Conservation (phyloP, 1,139 yeast genomes). For the Yamadazyma pseudoaaseri region DNA sequence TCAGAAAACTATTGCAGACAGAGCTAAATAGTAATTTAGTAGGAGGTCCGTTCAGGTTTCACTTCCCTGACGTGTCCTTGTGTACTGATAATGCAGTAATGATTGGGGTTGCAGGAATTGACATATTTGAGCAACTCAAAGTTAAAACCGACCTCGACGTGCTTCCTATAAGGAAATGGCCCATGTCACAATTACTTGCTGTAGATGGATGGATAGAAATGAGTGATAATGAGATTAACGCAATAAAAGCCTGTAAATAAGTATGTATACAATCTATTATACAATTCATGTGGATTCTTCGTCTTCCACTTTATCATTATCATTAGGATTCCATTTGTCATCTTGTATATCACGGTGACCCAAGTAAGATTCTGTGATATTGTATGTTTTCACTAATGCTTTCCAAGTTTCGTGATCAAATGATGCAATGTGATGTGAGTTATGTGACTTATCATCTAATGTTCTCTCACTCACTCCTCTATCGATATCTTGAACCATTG, state of each 20-base stretch:
- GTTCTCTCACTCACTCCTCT: slow-evolving; percentile 5
- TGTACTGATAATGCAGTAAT: slow-evolving; percentile 96
- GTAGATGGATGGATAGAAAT: slow-evolving; percentile 50
- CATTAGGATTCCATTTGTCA: slow-evolving; percentile 25
- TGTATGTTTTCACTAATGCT: slow-evolving; percentile 45
- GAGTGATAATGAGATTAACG: slow-evolving; percentile 2
- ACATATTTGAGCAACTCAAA: slow-evolving; percentile 59
- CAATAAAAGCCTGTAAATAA: slow-evolving; percentile 5
- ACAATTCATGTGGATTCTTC: slow-evolving; percentile 1
- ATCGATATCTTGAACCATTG: slow-evolving; percentile 26
- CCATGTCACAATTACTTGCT: slow-evolving; percentile 48
- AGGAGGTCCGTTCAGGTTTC: slow-evolving; percentile 24
- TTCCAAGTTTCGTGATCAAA: slow-evolving; percentile 68
- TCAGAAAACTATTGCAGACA: slow-evolving; percentile 50
- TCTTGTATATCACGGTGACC: slow-evolving; percentile 40
- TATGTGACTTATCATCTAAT: slow-evolving; percentile 1
- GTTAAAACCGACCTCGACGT: slow-evolving; percentile 51
- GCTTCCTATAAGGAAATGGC: slow-evolving; percentile 74
- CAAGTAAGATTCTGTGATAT: slow-evolving; percentile 54
- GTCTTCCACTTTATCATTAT: slow-evolving; percentile 10
- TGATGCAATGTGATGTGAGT: slow-evolving; percentile 69
- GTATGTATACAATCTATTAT: slow-evolving; percentile 8
- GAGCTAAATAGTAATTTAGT: slow-evolving; percentile 24
- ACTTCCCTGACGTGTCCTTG: slow-evolving; percentile 67
- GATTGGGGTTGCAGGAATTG: slow-evolving; percentile 98